Conservation (phyloP, 495 filamentous ascomycete genomes). For the Daldinia bambusicola region DNA sequence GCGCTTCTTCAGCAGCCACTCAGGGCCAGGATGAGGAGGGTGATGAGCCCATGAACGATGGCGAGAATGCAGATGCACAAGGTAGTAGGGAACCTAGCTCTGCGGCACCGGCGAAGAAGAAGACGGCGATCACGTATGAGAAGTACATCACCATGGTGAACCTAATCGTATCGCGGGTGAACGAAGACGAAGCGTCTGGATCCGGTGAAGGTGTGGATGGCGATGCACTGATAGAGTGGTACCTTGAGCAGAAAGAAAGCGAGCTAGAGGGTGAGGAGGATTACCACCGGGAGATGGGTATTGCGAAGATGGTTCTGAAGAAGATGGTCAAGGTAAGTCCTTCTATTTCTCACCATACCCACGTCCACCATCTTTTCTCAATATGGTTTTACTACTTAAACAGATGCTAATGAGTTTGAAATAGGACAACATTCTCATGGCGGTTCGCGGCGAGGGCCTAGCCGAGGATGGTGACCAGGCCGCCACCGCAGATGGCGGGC, state of each 20-base stretch:
- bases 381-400: not conserved
- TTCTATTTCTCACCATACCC: not conserved
- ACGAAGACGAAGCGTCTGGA: constrained; percentile 74
- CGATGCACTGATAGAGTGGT: constrained; percentile 88
- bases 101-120: constrained; percentile 61
- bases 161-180: constrained; percentile 78
- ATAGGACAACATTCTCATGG: constrained; percentile 93
- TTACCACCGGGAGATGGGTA: constrained; percentile 74
- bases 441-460: constrained; percentile 84
- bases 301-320: constrained; percentile 91
- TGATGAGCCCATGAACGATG: constrained; percentile 76
- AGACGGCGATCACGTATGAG: constrained; percentile 93
- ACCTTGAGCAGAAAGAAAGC: constrained; percentile 90
- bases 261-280: constrained; percentile 85
- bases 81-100: constrained; percentile 47
- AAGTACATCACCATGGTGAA: constrained; percentile 94
- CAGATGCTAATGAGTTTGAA: constrained; percentile 8
- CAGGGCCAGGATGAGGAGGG: constrained; percentile 65
- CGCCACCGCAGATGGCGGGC: constrained; percentile 56
- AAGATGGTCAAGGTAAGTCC: constrained; percentile 91
- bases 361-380: not conserved
- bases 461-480: constrained; percentile 65
- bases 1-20: not conserved
- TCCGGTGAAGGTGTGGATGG: constrained; percentile 89
- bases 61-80: constrained; percentile 52